Percentiles rank a stretch among this genome's conserved stretches.
phyloP scores from a whole-genome alignment of 177 flowering plant species.

The Tripterygium wilfordii region DNA sequence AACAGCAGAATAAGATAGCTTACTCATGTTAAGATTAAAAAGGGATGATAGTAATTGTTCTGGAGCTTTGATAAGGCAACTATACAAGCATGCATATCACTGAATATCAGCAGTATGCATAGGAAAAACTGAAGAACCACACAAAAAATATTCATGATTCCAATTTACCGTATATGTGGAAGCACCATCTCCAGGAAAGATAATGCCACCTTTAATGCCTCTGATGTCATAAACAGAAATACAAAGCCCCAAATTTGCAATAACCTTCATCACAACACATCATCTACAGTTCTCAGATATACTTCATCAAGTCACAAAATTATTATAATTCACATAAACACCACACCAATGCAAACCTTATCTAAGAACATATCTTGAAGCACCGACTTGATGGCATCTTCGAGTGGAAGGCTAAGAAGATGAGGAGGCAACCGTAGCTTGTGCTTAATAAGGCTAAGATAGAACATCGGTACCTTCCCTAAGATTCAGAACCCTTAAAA shows the following conservation, averaged over 20 bases:
- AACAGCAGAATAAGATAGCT: slow-evolving; percentile 3
- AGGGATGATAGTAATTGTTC: too few species aligned
- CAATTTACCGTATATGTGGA: slow-evolving; percentile 39
- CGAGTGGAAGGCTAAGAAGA: slow-evolving; percentile 42
- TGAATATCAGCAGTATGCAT: too few species aligned
- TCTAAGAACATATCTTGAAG: slow-evolving; percentile 55
- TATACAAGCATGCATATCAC: not conserved
- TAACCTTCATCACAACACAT: slow-evolving; percentile 24
- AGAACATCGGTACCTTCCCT: slow-evolving; percentile 15
- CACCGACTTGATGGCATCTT: slow-evolving; percentile 40
- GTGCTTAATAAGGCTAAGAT: slow-evolving; percentile 51
- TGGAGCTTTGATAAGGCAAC: not conserved
- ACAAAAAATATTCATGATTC: too few species aligned
- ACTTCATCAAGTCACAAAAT: not conserved
- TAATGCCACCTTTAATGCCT: slow-evolving; percentile 38
- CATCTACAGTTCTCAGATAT: not conserved
- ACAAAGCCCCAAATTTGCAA: slow-evolving; percentile 43
- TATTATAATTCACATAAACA: too few species aligned
- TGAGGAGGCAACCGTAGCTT: slow-evolving; percentile 54
- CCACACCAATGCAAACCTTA: slow-evolving; percentile 34
- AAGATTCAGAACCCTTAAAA: too few species aligned
- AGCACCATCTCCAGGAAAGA: slow-evolving; percentile 44
- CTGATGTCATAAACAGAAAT: slow-evolving; percentile 42
- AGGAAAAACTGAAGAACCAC: too few species aligned
- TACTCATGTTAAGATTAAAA: too few species aligned